These are phyloP conservation scores for Podospora bellae-mahoneyi DNA, from an alignment of 495 filamentous ascomycete species.

Conservation along the genomic window DNA sequence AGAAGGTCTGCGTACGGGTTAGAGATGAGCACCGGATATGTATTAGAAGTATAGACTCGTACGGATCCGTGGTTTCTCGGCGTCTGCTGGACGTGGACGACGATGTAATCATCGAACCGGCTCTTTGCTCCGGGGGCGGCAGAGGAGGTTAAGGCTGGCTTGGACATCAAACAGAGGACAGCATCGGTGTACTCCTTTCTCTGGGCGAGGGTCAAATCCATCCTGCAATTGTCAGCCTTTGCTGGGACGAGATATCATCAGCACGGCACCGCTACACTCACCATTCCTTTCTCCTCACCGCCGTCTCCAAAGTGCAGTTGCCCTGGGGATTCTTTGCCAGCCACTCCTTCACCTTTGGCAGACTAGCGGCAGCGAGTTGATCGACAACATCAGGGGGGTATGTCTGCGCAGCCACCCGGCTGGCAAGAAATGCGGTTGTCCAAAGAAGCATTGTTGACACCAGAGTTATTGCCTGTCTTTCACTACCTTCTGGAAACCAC, in stretches of 20 bases:
- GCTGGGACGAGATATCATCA: background rate
- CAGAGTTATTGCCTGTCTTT: background rate
- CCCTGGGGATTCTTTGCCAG: constrained; percentile 28
- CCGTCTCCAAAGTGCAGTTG: constrained; percentile 25
- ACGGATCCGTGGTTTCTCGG: constrained; percentile 56
- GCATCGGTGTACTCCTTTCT: constrained; percentile 59
- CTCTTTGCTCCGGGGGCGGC: constrained; percentile 35
- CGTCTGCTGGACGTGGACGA: constrained; percentile 61
- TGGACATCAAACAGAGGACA: constrained; percentile 57
- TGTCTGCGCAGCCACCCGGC: background rate
- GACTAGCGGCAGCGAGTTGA: constrained; percentile 13
- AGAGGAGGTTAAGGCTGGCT: constrained; percentile 43
- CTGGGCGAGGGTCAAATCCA: constrained; percentile 43
- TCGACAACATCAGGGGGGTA: constrained; percentile 26
- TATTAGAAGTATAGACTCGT: constrained; percentile 32
- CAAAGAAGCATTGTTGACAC: background rate
- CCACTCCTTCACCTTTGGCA: constrained; percentile 25
- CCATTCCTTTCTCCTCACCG: constrained; percentile 26
- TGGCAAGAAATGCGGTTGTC: constrained; percentile 6
- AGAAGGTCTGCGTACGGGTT: constrained; percentile 48
- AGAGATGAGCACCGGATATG: background rate
- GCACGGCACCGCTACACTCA: constrained; percentile 2
- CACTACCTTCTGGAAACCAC: background rate
- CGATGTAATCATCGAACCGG: constrained; percentile 66
- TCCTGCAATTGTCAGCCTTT: constrained; percentile 36